A percentile compares a stretch with the other conserved stretches of the same genome.
These are phyloP conservation scores for Plantago lanceolata DNA, from an alignment of 305 asterid species.

Conservation along the genomic window DNA sequence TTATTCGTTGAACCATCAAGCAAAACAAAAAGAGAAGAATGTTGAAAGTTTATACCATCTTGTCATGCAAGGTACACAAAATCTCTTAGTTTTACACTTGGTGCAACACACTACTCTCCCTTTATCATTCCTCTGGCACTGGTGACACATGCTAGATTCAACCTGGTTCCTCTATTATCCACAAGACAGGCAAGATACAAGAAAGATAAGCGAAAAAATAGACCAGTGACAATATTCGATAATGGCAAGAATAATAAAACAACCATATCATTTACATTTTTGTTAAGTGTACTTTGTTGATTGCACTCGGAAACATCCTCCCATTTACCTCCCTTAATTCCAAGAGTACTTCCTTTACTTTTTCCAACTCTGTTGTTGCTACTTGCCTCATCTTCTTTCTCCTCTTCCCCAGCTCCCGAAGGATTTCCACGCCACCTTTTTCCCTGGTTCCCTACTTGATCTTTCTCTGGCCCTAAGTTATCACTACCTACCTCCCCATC, in stretches of 20 bases:
- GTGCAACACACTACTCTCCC: constrained; percentile 64
- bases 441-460: not conserved
- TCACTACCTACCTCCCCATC: not conserved
- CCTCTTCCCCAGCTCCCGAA: not conserved
- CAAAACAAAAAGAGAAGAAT: constrained; percentile 7
- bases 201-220: not conserved
- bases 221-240: not conserved
- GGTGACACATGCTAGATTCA: constrained; percentile 57
- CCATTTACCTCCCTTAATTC: not conserved
- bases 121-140: constrained; percentile 72
- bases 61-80: constrained; percentile 60
- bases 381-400: constrained; percentile 1
- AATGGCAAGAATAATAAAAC: not conserved
- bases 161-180: constrained; percentile 35
- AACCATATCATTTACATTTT: not conserved
- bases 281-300: not conserved
- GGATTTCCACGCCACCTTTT: not conserved
- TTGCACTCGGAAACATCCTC: not conserved
- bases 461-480: no score
- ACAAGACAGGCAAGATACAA: constrained; percentile 3
- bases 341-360: not conserved
- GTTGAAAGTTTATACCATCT: constrained; percentile 43
- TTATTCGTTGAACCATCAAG: not conserved
- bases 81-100: constrained; percentile 47
- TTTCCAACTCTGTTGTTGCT: not conserved